Conservation (phyloP, 306 rosid genomes). For the Vachellia collinsii region DNA sequence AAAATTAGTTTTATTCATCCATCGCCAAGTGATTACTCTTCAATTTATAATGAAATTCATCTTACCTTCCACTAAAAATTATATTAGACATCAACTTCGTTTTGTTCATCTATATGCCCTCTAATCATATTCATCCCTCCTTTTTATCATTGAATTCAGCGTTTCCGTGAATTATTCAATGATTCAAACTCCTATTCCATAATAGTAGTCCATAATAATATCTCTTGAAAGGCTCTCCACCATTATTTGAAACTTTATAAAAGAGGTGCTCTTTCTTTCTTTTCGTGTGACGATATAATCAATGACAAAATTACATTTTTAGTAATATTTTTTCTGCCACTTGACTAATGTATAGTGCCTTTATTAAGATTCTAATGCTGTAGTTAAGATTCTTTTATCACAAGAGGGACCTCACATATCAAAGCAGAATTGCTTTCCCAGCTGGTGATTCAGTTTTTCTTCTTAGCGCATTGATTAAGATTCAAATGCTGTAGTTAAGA, state of each 20-base stretch:
- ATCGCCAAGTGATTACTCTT: no score
- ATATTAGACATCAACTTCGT: no score
- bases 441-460: background rate
- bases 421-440: background rate
- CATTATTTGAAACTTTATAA: constrained; percentile 13
- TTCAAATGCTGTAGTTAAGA: background rate
- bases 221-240: constrained; percentile 13
- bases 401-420: background rate
- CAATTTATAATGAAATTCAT: no score
- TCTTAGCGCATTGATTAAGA: background rate
- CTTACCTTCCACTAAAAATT: no score
- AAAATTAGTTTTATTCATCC: no score
- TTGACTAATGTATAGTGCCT: background rate
- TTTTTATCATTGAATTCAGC: no score
- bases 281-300: constrained; percentile 18
- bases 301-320: constrained; percentile 24
- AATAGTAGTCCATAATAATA: background rate
- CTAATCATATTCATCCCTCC: no score
- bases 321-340: background rate
- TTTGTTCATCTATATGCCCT: no score
- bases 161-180: background rate
- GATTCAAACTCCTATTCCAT: background rate
- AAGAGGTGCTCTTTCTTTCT: constrained; percentile 22
- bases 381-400: background rate
- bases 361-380: background rate